Conservation (phyloP, 2,329 filamentous ascomycete species). For the Septoria linicola region DNA sequence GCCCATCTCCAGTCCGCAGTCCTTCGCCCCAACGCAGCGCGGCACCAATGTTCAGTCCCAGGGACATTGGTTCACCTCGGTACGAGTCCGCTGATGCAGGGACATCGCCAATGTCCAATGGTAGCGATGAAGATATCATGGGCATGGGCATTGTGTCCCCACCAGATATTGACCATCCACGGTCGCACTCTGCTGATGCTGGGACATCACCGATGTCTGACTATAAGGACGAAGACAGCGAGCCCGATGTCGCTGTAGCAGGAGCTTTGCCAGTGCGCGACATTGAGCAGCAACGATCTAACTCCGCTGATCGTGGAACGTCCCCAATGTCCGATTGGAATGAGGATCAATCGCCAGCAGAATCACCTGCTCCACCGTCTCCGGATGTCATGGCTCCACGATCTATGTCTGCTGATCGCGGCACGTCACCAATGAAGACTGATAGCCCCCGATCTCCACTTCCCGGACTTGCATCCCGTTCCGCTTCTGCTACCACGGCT, state of each 20-base stretch:
- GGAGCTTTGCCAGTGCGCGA: conserved; percentile 8
- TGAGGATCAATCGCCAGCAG: conserved; percentile 3
- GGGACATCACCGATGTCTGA: conserved; percentile 14
- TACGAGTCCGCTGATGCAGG: conserved; percentile 12
- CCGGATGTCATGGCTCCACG: conserved; percentile 10
- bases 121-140: conserved; percentile 5
- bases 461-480: conserved; percentile 9
- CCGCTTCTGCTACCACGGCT: conserved; percentile 10
- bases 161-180: conserved; percentile 8
- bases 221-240: conserved; percentile 8
- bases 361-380: conserved; percentile 1
- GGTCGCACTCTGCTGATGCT: conserved; percentile 13
- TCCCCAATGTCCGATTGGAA: conserved; percentile 15
- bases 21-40: conserved; percentile 3
- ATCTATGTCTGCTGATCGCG: neutral
- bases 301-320: conserved; percentile 9
- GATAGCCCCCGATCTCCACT: conserved; percentile 5
- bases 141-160: conserved; percentile 7
- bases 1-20: conserved; percentile 7
- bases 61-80: conserved; percentile 3
- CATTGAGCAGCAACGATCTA: conserved; percentile 10
- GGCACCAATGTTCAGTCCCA: conserved; percentile 8
- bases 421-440: conserved; percentile 12
- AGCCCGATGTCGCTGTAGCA: conserved; percentile 5
- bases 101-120: conserved; percentile 15